Percentiles rank a stretch among this genome's conserved stretches.
Conservation (phyloP, 306 rosid genomes). For the Ammopiptanthus mongolicus region DNA sequence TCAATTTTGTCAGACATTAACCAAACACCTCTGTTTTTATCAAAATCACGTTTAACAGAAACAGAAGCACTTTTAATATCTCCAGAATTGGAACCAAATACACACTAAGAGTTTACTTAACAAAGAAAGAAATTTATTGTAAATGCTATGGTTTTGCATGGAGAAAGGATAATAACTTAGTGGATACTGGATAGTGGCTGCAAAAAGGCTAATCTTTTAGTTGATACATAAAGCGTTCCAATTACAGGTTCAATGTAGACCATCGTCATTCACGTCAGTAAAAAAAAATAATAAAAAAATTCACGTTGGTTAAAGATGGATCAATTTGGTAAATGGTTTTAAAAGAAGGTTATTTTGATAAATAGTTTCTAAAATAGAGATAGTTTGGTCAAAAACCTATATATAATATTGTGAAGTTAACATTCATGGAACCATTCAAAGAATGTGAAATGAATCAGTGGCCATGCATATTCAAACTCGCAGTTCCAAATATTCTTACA, state of each 20-base stretch:
- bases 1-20: too few species aligned
- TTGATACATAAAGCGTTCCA: slow-evolving; percentile 52
- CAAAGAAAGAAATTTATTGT: slow-evolving; percentile 32
- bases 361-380: too few species aligned
- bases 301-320: too few species aligned
- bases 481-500: not conserved
- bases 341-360: too few species aligned
- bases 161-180: slow-evolving; percentile 28
- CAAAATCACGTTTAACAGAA: too few species aligned
- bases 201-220: slow-evolving; percentile 55
- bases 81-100: too few species aligned
- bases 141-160: slow-evolving; percentile 18
- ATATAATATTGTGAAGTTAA: not conserved
- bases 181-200: slow-evolving; percentile 51
- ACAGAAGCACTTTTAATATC: too few species aligned
- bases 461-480: not conserved
- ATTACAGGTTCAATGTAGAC: slow-evolving; percentile 63
- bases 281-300: too few species aligned
- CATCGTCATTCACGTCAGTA: too few species aligned
- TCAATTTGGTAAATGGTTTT: too few species aligned
- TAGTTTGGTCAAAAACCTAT: too few species aligned
- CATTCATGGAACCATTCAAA: not conserved
- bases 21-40: too few species aligned
- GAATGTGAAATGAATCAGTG: slow-evolving; percentile 8
- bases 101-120: not conserved